phyloP scores from a whole-genome alignment of 164 flowering plant genomes.

The Macadamia integrifolia region DNA sequence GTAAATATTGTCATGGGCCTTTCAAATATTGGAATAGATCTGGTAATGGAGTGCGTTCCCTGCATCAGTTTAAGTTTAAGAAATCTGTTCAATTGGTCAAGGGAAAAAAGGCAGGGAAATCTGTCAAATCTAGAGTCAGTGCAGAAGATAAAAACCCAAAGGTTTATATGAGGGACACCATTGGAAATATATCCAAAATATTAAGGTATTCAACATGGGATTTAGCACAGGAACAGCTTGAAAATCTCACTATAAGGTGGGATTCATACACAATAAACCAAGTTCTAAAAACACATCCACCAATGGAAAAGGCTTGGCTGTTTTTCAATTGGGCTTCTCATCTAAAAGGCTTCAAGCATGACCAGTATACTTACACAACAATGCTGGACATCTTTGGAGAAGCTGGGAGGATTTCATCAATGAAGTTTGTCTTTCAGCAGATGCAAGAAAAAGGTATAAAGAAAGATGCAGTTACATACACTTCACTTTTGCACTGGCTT shows the following conservation, averaged over 20 bases:
- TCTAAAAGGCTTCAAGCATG: conserved; percentile 68
- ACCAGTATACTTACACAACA: conserved; percentile 86
- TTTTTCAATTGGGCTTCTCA: conserved; percentile 58
- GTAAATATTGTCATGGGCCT: not conserved
- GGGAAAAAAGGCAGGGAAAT: conserved; percentile 14
- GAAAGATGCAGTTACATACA: conserved; percentile 75
- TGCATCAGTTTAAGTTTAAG: conserved; percentile 20
- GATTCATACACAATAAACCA: conserved; percentile 58
- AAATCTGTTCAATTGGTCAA: conserved; percentile 6
- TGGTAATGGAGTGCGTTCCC: conserved; percentile 17
- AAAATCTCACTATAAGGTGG: conserved; percentile 42
- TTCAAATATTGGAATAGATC: conserved; percentile 5
- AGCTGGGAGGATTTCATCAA: conserved; percentile 78
- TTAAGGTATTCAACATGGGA: conserved; percentile 76
- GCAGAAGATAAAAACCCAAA: conserved; percentile 23
- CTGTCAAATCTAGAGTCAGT: conserved; percentile 3
- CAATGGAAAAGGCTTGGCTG: conserved; percentile 70
- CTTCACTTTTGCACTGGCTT: conserved; percentile 81
- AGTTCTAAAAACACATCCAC: conserved; percentile 72
- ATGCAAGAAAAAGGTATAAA: conserved; percentile 71
- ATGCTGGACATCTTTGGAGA: conserved; percentile 96
- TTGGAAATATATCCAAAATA: conserved; percentile 46
- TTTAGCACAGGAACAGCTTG: conserved; percentile 52
- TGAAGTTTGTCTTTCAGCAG: conserved; percentile 61
- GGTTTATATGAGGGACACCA: conserved; percentile 46